Evolutionary conservation across 2,329 filamentous ascomycete species (phyloP).

Genomic region (Colletotrichum tamarilloi): DNA sequence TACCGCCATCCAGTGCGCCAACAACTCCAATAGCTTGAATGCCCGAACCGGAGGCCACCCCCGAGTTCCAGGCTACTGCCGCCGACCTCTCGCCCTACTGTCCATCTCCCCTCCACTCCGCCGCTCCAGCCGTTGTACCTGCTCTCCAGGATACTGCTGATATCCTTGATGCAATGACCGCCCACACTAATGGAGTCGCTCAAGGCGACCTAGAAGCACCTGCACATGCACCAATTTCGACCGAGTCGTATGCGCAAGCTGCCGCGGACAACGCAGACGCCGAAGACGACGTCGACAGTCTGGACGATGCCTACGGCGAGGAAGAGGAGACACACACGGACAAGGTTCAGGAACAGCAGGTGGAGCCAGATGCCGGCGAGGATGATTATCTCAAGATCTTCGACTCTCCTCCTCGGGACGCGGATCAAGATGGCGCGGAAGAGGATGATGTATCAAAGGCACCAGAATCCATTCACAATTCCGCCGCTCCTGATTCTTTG

Average conservation of each 20-base stretch:
- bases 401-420: slow-evolving; percentile 57
- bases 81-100: slow-evolving; percentile 65
- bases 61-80: slow-evolving; percentile 63
- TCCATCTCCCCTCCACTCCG: slow-evolving; percentile 59
- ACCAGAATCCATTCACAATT: slow-evolving; percentile 55
- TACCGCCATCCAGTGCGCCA: slow-evolving; percentile 10
- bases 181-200: slow-evolving; percentile 40
- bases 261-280: slow-evolving; percentile 38
- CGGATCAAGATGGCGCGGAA: slow-evolving; percentile 46
- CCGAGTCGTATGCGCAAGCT: background rate
- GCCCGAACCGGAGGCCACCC: slow-evolving; percentile 49
- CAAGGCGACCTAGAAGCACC: slow-evolving; percentile 37
- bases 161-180: slow-evolving; percentile 57
- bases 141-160: slow-evolving; percentile 65
- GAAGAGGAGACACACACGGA: slow-evolving; percentile 45
- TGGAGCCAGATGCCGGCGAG: slow-evolving; percentile 45
- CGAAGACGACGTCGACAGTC: slow-evolving; percentile 54
- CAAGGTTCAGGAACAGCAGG: slow-evolving; percentile 43
- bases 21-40: slow-evolving; percentile 48
- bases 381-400: slow-evolving; percentile 64
- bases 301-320: slow-evolving; percentile 60
- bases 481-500: slow-evolving; percentile 53
- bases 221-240: slow-evolving; percentile 45
- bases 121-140: slow-evolving; percentile 59
- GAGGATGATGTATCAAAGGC: slow-evolving; percentile 56